phyloP scores from a whole-genome alignment of 805 yeast species.

The Lachancea kluyveri region DNA sequence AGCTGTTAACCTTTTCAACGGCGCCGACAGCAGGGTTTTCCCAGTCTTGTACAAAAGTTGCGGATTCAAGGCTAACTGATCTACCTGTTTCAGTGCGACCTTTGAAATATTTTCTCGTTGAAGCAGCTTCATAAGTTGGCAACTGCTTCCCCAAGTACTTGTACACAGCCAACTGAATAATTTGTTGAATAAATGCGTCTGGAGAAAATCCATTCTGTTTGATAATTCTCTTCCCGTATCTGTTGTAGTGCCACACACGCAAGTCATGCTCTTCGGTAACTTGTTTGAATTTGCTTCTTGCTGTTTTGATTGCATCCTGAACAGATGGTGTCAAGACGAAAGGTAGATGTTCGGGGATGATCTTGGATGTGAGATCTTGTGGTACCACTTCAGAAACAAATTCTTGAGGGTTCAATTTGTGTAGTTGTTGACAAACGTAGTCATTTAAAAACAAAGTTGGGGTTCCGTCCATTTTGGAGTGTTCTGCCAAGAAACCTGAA shows the following conservation, averaged over 20 bases:
- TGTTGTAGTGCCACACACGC: conserved; percentile 72
- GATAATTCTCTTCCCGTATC: conserved; percentile 81
- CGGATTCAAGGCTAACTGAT: conserved; percentile 67
- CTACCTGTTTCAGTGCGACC: conserved; percentile 96
- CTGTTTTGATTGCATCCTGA: conserved; percentile 45
- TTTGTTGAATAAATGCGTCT: conserved; percentile 87
- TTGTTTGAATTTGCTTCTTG: conserved; percentile 48
- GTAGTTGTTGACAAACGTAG: conserved; percentile 53
- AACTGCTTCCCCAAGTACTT: conserved; percentile 72
- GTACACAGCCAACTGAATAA: conserved; percentile 85
- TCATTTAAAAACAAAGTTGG: conserved; percentile 88
- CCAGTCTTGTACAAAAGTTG: conserved; percentile 70
- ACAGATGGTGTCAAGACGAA: conserved; percentile 56
- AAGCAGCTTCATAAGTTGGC: conserved; percentile 95
- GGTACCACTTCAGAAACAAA: conserved; percentile 15
- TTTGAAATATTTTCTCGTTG: conserved; percentile 79
- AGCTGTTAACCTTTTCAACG: conserved; percentile 56
- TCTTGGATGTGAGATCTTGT: not conserved
- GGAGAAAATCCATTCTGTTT: conserved; percentile 84
- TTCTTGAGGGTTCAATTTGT: conserved; percentile 36
- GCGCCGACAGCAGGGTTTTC: conserved; percentile 40
- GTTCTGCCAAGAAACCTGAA: conserved; percentile 94
- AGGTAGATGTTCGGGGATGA: conserved; percentile 31
- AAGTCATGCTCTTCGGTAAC: conserved; percentile 61
- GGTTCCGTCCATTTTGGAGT: conserved; percentile 97